These are phyloP conservation scores for Cladosporium sp. DNA, from an alignment of 2,329 filamentous ascomycete genomes.

Conservation along the genomic window DNA sequence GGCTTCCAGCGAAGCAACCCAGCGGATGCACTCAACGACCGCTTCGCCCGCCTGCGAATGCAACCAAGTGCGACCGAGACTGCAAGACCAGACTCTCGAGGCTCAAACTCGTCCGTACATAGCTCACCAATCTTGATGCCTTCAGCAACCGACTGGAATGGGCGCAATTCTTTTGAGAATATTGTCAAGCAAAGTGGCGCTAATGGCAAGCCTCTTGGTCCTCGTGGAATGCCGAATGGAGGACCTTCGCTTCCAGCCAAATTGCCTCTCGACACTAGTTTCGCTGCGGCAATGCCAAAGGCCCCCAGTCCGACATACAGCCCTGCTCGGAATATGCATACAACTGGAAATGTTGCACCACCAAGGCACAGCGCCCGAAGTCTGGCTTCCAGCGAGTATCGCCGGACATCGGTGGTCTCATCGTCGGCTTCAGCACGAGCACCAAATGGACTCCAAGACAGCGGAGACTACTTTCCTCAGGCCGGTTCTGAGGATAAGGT, in stretches of 20 bases:
- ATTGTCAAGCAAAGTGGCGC: conserved; percentile 14
- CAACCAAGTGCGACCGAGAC: conserved; percentile 14
- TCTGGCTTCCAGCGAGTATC: conserved; percentile 49
- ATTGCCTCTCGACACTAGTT: conserved; percentile 46
- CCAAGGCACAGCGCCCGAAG: conserved; percentile 62
- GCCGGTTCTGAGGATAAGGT: neutral
- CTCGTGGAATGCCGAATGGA: conserved; percentile 49
- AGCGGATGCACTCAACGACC: conserved; percentile 40
- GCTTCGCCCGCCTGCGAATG: conserved; percentile 28
- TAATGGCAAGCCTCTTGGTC: conserved; percentile 37
- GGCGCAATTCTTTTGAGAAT: conserved; percentile 22
- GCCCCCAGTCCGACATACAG: conserved; percentile 72
- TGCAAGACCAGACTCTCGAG: conserved; percentile 24
- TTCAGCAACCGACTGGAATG: conserved; percentile 34
- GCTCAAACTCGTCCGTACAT: conserved; percentile 22
- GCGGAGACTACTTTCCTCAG: conserved; percentile 40
- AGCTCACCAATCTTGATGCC: conserved; percentile 37
- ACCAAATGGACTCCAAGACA: conserved; percentile 28
- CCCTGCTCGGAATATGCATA: conserved; percentile 66
- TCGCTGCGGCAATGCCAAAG: conserved; percentile 60
- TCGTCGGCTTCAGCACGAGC: conserved; percentile 35
- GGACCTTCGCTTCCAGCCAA: conserved; percentile 38
- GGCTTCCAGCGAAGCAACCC: conserved; percentile 28
- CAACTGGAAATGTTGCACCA: conserved; percentile 59
- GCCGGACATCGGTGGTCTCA: conserved; percentile 47